Conservation (phyloP, 768 basidiomycete genomes). For the Collybia sp. region DNA sequence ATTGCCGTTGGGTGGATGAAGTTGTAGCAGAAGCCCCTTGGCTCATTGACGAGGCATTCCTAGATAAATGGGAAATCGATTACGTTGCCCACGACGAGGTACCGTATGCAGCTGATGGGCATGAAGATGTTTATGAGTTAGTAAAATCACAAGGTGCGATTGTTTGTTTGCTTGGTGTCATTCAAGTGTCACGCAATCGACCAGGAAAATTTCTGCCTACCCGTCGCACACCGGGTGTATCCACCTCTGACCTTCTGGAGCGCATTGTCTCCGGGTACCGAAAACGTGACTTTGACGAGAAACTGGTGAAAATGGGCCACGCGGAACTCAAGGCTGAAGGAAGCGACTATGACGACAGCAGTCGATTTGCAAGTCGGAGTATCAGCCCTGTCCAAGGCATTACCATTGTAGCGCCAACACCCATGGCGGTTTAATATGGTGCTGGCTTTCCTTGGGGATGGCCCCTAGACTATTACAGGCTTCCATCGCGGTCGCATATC, state of each 20-base stretch:
- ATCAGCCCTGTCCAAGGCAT: constrained; percentile 12
- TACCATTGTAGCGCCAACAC: no score
- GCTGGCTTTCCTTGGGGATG: no score
- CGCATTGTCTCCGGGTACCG: constrained; percentile 89
- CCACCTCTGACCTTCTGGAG: constrained; percentile 89
- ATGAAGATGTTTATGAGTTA: constrained; percentile 82
- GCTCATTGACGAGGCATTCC: constrained; percentile 78
- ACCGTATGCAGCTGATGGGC: constrained; percentile 75
- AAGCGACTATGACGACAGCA: constrained; percentile 40
- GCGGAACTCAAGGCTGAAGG: constrained; percentile 66
- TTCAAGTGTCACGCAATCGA: neutral
- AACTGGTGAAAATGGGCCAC: constrained; percentile 85
- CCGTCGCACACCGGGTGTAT: constrained; percentile 89
- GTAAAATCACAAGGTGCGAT: constrained; percentile 73
- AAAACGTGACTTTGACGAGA: constrained; percentile 80
- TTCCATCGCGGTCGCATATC: no score
- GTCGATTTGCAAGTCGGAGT: constrained; percentile 27
- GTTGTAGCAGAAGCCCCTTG: constrained; percentile 89
- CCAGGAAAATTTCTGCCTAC: constrained; percentile 94
- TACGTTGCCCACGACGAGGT: constrained; percentile 97
- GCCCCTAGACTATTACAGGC: no score
- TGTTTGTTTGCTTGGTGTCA: neutral
- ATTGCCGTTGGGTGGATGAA: constrained; percentile 97
- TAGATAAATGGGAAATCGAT: constrained; percentile 86
- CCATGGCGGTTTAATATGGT: no score